Evolutionary conservation across 257 asterid species (phyloP), one percentile per base, ranked within the genome.

Genomic region (Echium plantagineum): DNA sequence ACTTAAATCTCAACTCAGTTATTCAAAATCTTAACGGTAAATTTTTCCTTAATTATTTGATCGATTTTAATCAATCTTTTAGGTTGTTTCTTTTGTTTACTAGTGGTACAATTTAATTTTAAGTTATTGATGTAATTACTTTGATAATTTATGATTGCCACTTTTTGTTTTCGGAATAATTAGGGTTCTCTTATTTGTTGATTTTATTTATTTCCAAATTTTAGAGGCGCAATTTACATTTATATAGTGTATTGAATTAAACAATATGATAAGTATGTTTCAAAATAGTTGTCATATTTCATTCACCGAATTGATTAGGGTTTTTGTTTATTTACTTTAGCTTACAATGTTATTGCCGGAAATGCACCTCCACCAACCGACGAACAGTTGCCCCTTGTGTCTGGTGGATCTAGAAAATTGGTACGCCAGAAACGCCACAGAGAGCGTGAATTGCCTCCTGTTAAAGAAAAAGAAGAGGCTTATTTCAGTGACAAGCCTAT

Each of bases 21-120:
- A 81, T 85, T 70, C 95, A 80, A 77, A 85, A 89, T 75, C 95
- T 89, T 65, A 60, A 66, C 15, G 77, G 95, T 89, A 74, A 6
- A 42, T 58, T 10, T 35, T 56, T 48, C 30, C 55, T 47, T 21
- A 12, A 18, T 21, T 62, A 20, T 0, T 60, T 42, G 55, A 9
- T 2, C 32, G 12, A 42, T 42, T 13, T 2, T 24, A 42, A 42
- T 42, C 17, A 10, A 42, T 42, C 13, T 42, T 8, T 0, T 7
- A 35, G 0, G 9, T 3, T 28, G 2, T 28, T 28, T 28, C 5
- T 28, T 28, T 28, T 6, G 7, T 28, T 28, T 28, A 3, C 5
- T 28, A 28, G 5, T 28, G 32, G 7, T 28, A 3, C 7, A 28
- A 28, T 28, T 28, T 28, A 28, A 1, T 3, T 28, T 28, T 28